phyloP scores from a whole-genome alignment of 306 rosid species.

The Sechiopsis laciniata region DNA sequence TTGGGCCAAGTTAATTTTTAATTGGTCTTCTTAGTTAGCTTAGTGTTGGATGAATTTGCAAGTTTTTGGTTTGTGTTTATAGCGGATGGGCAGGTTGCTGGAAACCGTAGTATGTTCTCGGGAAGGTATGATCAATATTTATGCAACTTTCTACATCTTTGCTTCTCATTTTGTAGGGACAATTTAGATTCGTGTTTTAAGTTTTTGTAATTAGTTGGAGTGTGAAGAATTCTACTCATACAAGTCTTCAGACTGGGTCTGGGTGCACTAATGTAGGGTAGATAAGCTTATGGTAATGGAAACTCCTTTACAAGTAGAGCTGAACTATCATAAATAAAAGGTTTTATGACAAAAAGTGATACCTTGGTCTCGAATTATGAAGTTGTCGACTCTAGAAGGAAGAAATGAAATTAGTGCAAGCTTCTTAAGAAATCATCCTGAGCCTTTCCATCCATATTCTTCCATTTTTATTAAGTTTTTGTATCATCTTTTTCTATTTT shows the following conservation, averaged over 20 bases:
- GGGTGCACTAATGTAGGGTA: neutral
- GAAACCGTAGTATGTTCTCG: neutral
- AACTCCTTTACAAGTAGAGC: constrained; percentile 4
- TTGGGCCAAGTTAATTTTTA: neutral
- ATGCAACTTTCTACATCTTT: neutral
- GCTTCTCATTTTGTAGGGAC: neutral
- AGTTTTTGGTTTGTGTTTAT: constrained; percentile 15
- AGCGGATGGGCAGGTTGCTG: constrained; percentile 14
- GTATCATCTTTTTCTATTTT: neutral
- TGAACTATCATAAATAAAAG: neutral
- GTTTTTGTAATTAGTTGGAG: neutral
- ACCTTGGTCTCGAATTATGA: neutral
- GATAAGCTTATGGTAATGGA: neutral
- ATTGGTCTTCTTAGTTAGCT: too few species aligned
- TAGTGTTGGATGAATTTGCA: constrained; percentile 4
- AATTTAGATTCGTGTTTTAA: neutral
- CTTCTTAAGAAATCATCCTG: constrained; percentile 4
- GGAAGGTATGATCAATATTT: neutral
- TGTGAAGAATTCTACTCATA: neutral
- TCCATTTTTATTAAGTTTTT: neutral
- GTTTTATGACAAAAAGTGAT: neutral
- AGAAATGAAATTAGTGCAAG: neutral
- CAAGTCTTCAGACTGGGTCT: neutral
- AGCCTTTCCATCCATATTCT: constrained; percentile 6
- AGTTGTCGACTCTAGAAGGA: neutral